phyloP scores from a whole-genome alignment of 108 stramenopile species.

The Fistulifera solaris region DNA sequence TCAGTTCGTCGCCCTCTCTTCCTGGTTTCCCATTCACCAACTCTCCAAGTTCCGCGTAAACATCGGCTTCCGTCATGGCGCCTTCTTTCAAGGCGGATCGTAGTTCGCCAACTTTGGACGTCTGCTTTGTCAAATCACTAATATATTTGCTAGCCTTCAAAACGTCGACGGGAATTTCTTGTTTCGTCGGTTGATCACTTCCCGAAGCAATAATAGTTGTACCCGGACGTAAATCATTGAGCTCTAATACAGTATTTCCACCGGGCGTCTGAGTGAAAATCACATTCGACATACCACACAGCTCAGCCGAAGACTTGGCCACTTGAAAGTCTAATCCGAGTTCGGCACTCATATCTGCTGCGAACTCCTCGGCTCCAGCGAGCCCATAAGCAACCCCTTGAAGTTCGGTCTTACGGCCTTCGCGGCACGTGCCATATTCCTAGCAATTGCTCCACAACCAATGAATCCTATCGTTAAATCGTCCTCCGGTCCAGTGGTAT shows the following conservation, averaged over 20 bases:
- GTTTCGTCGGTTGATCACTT: slow-evolving; percentile 90
- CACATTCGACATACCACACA: slow-evolving; percentile 62
- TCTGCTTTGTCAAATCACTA: slow-evolving; percentile 84
- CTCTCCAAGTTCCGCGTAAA: slow-evolving; percentile 89
- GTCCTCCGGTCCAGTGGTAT: slow-evolving; percentile 57
- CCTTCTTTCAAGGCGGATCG: slow-evolving; percentile 75
- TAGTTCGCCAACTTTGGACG: slow-evolving; percentile 83
- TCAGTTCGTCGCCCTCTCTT: slow-evolving; percentile 85
- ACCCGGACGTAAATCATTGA: slow-evolving; percentile 74
- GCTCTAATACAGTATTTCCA: slow-evolving; percentile 61
- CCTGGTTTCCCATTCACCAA: slow-evolving; percentile 90
- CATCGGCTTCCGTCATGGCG: slow-evolving; percentile 85
- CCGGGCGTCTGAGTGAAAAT: slow-evolving; percentile 90
- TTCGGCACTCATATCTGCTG: slow-evolving; percentile 65
- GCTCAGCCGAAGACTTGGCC: slow-evolving; percentile 59
- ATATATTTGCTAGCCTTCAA: slow-evolving; percentile 73
- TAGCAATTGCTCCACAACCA: slow-evolving; percentile 83
- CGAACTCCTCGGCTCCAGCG: slow-evolving; percentile 69
- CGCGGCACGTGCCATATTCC: slow-evolving; percentile 85
- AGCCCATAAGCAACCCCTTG: slow-evolving; percentile 71
- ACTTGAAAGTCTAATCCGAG: slow-evolving; percentile 72
- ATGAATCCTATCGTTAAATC: slow-evolving; percentile 78
- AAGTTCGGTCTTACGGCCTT: slow-evolving; percentile 65
- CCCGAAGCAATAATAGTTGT: slow-evolving; percentile 91
- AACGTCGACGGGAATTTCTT: slow-evolving; percentile 86